A percentile compares a stretch with the other conserved stretches of the same genome.
phyloP scores from a whole-genome alignment of 768 basidiomycete genomes.

The Pleurotus sapidus region DNA sequence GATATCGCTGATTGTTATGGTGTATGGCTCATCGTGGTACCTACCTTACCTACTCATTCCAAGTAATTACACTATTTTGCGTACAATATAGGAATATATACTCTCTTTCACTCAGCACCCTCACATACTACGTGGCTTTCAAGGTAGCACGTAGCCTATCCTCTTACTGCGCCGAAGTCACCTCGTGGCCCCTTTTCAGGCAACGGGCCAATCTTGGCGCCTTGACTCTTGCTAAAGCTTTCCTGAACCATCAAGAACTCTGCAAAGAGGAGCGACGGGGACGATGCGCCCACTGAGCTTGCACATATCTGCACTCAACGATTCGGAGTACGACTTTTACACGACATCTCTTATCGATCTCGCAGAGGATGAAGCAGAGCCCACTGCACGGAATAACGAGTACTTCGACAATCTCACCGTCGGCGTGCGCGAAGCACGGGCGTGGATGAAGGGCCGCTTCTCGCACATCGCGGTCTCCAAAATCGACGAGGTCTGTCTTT shows the following conservation, averaged over 20 bases:
- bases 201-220: neutral
- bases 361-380: constrained; percentile 22
- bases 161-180: neutral
- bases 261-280: neutral
- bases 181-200: neutral
- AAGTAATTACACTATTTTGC: too few relatives aligned
- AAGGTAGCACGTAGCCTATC: too few relatives aligned
- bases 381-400: constrained; percentile 32
- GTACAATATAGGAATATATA: too few relatives aligned
- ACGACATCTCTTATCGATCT: constrained; percentile 59
- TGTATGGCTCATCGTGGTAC: constrained; percentile 26
- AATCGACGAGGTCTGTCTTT: constrained; percentile 54
- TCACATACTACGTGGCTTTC: too few relatives aligned
- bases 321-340: constrained; percentile 69
- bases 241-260: neutral
- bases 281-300: constrained; percentile 61
- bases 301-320: constrained; percentile 74
- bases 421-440: constrained; percentile 65
- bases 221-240: neutral
- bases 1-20: constrained; percentile 27
- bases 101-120: too few relatives aligned
- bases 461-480: constrained; percentile 43
- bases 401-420: constrained; percentile 54
- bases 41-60: neutral
- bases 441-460: constrained; percentile 75